Conservation (phyloP, 257 asterid genomes). For the Ophiorrhiza pumila region DNA sequence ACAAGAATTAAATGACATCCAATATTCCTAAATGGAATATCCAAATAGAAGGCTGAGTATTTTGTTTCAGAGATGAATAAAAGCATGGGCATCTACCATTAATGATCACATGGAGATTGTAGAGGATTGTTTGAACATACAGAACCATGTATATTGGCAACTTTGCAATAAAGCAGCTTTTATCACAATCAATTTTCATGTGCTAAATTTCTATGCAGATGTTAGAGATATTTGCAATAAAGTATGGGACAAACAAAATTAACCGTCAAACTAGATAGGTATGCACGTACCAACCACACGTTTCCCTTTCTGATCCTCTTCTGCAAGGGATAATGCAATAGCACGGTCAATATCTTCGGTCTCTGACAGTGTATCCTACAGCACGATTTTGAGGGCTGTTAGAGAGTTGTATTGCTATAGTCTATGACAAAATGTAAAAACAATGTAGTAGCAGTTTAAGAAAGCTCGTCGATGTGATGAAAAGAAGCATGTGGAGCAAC, state of each 20-base stretch:
- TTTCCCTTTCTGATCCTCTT: conserved; percentile 63
- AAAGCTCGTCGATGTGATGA: conserved; percentile 1
- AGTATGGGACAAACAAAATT: neutral
- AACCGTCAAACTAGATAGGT: neutral
- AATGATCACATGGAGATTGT: neutral
- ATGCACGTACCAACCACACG: conserved; percentile 45
- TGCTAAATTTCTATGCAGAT: neutral
- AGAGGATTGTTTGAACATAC: neutral
- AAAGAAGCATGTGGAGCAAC: neutral
- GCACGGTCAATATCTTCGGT: conserved; percentile 72
- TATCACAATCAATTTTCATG: neutral
- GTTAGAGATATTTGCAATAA: conserved; percentile 8
- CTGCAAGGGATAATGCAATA: conserved; percentile 79
- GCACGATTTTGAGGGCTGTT: neutral
- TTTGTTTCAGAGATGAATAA: neutral
- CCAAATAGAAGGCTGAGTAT: neutral
- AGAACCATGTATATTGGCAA: neutral
- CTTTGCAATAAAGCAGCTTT: neutral
- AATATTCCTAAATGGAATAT: neutral
- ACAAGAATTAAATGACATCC: neutral
- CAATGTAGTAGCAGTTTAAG: neutral
- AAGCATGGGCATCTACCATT: neutral
- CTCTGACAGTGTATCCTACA: conserved; percentile 60
- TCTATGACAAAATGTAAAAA: neutral
- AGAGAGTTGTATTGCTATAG: neutral